A percentile compares a stretch with the other conserved stretches of the same genome.
Evolutionary conservation across 768 basidiomycete genomes (phyloP).

Genomic region (Mycena pura): DNA sequence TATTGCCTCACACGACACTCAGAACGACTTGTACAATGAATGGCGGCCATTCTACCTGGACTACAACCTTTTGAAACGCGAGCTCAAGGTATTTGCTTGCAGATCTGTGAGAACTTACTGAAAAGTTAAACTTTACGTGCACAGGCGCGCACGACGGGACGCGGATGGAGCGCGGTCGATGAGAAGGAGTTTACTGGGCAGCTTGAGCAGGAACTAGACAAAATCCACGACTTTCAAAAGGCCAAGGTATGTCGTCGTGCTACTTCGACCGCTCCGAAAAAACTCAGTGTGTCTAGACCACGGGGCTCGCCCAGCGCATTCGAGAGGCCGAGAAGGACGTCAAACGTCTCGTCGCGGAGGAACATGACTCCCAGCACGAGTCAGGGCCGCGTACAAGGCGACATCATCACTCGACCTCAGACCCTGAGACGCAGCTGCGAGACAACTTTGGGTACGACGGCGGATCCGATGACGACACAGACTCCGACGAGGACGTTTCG

Average conservation of each 20-base stretch:
- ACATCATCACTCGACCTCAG: slow-evolving; percentile 40
- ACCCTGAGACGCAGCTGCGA: slow-evolving; percentile 64
- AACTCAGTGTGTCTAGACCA: too few species aligned
- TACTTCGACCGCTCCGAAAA: too few species aligned
- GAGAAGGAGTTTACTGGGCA: slow-evolving; percentile 82
- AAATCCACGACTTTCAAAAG: slow-evolving; percentile 93
- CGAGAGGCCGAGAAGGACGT: slow-evolving; percentile 84
- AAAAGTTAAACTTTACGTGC: background rate
- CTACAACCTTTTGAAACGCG: slow-evolving; percentile 88
- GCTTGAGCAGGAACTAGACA: slow-evolving; percentile 88
- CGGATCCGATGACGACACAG: slow-evolving; percentile 71
- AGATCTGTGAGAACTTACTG: background rate
- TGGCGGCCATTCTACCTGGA: slow-evolving; percentile 92
- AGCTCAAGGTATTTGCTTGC: slow-evolving; percentile 72
- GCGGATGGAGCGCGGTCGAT: slow-evolving; percentile 76
- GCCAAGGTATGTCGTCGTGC: slow-evolving; percentile 62
- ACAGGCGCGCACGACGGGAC: slow-evolving; percentile 58
- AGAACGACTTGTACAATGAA: slow-evolving; percentile 88
- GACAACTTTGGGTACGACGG: slow-evolving; percentile 61
- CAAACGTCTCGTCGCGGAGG: slow-evolving; percentile 73
- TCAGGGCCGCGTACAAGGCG: slow-evolving; percentile 24
- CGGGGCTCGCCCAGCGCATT: slow-evolving; percentile 84
- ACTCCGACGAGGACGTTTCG: slow-evolving; percentile 52
- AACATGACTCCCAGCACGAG: background rate
- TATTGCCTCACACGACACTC: background rate